phyloP scores from a whole-genome alignment of 768 basidiomycete genomes.

The Pleurotus pulmonarius region DNA sequence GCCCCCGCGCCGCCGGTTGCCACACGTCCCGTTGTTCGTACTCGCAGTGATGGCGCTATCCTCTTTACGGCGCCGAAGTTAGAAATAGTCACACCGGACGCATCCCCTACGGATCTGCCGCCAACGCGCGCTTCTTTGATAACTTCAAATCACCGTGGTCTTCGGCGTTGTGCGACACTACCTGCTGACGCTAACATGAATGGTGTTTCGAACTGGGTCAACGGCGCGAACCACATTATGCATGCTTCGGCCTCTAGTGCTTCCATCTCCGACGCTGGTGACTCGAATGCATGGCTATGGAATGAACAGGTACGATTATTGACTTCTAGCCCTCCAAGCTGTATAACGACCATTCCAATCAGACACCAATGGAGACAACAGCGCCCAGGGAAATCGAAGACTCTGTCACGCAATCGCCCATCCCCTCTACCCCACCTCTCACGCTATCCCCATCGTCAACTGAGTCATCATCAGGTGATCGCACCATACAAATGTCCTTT shows the following conservation, averaged over 20 bases:
- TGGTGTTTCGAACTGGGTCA: neutral
- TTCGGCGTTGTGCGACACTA: conserved; percentile 40
- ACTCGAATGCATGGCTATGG: neutral
- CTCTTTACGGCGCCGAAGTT: conserved; percentile 7
- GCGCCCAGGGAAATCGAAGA: conserved; percentile 9
- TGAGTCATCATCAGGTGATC: conserved; percentile 51
- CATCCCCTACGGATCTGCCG: neutral
- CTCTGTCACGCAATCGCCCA: conserved; percentile 26
- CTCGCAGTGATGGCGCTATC: conserved; percentile 46
- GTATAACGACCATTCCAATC: neutral
- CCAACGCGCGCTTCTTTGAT: neutral
- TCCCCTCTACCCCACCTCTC: conserved; percentile 54
- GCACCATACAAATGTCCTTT: conserved; percentile 55
- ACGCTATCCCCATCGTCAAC: conserved; percentile 59
- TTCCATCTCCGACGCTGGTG: neutral
- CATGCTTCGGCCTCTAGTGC: neutral
- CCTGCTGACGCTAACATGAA: conserved; percentile 28
- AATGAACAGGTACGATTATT: conserved; percentile 1
- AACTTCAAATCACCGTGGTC: conserved; percentile 12
- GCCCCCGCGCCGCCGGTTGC: conserved; percentile 16
- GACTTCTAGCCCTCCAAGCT: neutral
- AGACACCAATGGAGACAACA: conserved; percentile 4
- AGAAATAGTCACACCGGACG: conserved; percentile 2
- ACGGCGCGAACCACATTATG: neutral
- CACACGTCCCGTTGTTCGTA: conserved; percentile 39